These are phyloP conservation scores for Fagus crenata DNA, from an alignment of 306 rosid species.

Conservation along the genomic window DNA sequence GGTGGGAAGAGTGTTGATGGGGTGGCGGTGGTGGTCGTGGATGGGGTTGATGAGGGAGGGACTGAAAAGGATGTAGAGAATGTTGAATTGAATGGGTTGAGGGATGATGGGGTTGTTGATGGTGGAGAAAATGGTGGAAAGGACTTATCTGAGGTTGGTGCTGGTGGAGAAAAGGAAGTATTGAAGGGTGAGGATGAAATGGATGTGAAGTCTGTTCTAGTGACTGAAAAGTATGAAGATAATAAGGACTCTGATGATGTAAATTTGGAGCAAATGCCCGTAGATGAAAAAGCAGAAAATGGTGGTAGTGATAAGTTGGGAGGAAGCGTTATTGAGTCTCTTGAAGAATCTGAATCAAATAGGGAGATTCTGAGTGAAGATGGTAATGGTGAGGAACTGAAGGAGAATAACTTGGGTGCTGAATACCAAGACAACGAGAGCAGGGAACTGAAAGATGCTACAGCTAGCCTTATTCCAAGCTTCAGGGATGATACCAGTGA, in stretches of 20 bases:
- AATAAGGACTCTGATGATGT: conserved; percentile 37
- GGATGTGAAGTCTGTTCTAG: conserved; percentile 29
- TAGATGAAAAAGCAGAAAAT: conserved; percentile 30
- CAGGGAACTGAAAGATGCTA: conserved; percentile 29
- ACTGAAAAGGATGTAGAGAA: conserved; percentile 28
- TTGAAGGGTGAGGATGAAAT: conserved; percentile 31
- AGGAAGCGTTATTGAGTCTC: conserved; percentile 33
- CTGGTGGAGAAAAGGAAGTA: conserved; percentile 28
- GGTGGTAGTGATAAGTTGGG: conserved; percentile 36
- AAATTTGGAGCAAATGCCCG: conserved; percentile 33
- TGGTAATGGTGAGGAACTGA: conserved; percentile 33
- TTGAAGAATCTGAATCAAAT: conserved; percentile 36
- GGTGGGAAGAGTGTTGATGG: conserved; percentile 19
- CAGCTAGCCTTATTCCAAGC: conserved; percentile 28
- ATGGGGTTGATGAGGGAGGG: conserved; percentile 45
- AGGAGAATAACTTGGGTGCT: conserved; percentile 28
- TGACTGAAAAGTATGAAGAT: conserved; percentile 35
- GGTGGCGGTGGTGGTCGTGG: conserved; percentile 14
- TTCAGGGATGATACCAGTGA: conserved; percentile 31
- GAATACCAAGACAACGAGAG: conserved; percentile 30
- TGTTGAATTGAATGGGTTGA: conserved; percentile 25
- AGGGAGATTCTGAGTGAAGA: conserved; percentile 33
- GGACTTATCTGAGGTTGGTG: conserved; percentile 34
- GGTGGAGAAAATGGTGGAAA: conserved; percentile 38
- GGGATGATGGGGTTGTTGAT: conserved; percentile 26